Base-by-base conservation (phyloP, 1,139 yeast species). In the Saccharomycopsis hybrid region DNA sequence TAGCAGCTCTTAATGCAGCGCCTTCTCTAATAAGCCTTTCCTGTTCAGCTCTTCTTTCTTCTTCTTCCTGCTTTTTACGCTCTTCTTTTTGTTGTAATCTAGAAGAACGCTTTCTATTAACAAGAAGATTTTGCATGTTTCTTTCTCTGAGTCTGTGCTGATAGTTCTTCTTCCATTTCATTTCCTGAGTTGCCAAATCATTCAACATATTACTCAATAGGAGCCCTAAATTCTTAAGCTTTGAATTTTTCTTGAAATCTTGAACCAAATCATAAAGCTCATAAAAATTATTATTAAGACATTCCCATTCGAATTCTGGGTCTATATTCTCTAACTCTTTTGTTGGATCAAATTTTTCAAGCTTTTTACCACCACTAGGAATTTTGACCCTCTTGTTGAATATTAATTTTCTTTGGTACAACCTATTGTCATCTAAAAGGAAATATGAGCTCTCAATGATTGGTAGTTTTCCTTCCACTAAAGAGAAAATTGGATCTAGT, bases 71-170 rank as follows among this genome's bases (percentile, higher is more conserved):
- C 45, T 64, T 67, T 46, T 63, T 65, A 47, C 71, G 73, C 52
- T 69, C 71, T 55, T 74, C 79, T 57, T 70, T 74, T 30, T 77
- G 75, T 58, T 73, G 76, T 39, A 74, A 60, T 60, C 80, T 65
- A 5, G 76, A 70, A 3, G 78, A 73, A 54, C 76, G 66, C 57
- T 74, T 75, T 54, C 79, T 63, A 11, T 78, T 72, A 9, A 76
- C 74, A 55, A 77, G 66, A 48, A 77, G 62, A 43, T 70, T 72
- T 32, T 70, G 68, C 63, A 76, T 62, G 58, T 74, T 78, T 45
- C 69, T 67, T 54, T 76, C 82, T 57, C 71, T 74, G 55, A 67
- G 65, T 57, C 76, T 68, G 55, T 69, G 70, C 37, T 69, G 60
- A 39, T 76, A 62, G 49, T 65, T 65, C 57, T 66, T 71, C 55